Evolutionary conservation across 2,329 filamentous ascomycete species (phyloP).

Genomic region (Xylariaceae sp.): DNA sequence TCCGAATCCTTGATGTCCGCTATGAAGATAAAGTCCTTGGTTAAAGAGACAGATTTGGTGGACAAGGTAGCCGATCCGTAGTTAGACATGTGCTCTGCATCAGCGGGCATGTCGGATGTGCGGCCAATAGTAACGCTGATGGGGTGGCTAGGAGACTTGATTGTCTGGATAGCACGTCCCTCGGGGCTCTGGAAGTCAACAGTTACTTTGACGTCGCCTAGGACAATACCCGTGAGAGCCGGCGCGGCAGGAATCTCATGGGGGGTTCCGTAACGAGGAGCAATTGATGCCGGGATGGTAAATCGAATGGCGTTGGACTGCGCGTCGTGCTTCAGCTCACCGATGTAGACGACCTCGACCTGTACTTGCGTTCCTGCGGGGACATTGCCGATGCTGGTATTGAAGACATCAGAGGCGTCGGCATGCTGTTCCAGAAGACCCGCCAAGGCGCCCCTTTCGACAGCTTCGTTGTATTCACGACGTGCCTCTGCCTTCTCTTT

Average conservation of each 20-base stretch:
- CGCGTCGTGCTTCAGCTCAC: constrained; percentile 15
- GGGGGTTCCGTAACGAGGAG: constrained; percentile 14
- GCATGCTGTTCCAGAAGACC: constrained; percentile 15
- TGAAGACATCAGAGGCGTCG: constrained; percentile 16
- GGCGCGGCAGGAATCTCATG: background rate
- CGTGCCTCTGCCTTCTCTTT: constrained; percentile 17
- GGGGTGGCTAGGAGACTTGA: constrained; percentile 17
- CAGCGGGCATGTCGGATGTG: constrained; percentile 12
- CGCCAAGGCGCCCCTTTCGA: constrained; percentile 2
- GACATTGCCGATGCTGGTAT: constrained; percentile 12
- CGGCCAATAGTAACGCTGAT: constrained; percentile 13
- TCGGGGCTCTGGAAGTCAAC: constrained; percentile 14
- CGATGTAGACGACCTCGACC: constrained; percentile 15
- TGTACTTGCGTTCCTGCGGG: constrained; percentile 4
- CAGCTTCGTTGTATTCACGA: constrained; percentile 11
- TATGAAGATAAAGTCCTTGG: constrained; percentile 17
- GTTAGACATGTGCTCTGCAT: constrained; percentile 5
- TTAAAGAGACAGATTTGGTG: constrained; percentile 2
- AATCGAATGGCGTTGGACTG: constrained; percentile 14
- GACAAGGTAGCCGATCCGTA: constrained; percentile 14
- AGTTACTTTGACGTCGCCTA: constrained; percentile 3
- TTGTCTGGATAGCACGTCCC: constrained; percentile 11
- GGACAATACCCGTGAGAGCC: background rate
- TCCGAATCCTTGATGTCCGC: constrained; percentile 7
- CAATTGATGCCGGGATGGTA: constrained; percentile 17